Evolutionary conservation across 2,329 filamentous ascomycete species (phyloP).

Genomic region (Aplosporella prunicola): DNA sequence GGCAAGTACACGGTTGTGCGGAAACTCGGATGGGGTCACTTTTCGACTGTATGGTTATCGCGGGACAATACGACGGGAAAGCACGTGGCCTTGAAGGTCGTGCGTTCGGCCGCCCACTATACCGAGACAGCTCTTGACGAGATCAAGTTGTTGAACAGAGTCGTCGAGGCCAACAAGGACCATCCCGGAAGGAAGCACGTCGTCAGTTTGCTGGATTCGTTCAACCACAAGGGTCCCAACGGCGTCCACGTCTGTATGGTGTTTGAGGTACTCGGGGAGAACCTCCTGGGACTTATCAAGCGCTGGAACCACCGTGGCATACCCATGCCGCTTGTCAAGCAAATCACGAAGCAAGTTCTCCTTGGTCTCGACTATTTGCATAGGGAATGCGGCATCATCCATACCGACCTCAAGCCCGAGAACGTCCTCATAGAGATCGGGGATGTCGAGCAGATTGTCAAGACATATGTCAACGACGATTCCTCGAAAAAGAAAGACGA

Average conservation of each 20-base stretch:
- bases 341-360: constrained; percentile 96
- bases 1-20: constrained; percentile 92
- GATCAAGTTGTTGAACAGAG: constrained; percentile 95
- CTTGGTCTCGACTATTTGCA: constrained; percentile 94
- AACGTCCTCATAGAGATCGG: constrained; percentile 98
- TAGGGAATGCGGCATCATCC: constrained; percentile 96
- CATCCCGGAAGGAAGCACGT: constrained; percentile 93
- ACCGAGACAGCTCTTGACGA: constrained; percentile 98
- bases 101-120: constrained; percentile 94
- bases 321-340: constrained; percentile 91
- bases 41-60: constrained; percentile 88
- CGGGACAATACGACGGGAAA: constrained; percentile 80
- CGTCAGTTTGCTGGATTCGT: constrained; percentile 90
- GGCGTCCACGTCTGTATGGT: constrained; percentile 98
- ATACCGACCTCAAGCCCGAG: constrained; percentile 94
- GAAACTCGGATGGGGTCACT: constrained; percentile 97
- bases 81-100: constrained; percentile 95
- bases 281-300: constrained; percentile 90
- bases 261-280: constrained; percentile 94
- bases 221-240: constrained; percentile 95
- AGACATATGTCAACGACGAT: constrained; percentile 85
- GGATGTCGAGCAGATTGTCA: constrained; percentile 96
- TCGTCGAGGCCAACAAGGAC: constrained; percentile 87
- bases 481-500: constrained; percentile 52
- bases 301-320: constrained; percentile 97